Evolutionary conservation across 306 rosid species (phyloP).

Genomic region (Trifolium subterraneum): DNA sequence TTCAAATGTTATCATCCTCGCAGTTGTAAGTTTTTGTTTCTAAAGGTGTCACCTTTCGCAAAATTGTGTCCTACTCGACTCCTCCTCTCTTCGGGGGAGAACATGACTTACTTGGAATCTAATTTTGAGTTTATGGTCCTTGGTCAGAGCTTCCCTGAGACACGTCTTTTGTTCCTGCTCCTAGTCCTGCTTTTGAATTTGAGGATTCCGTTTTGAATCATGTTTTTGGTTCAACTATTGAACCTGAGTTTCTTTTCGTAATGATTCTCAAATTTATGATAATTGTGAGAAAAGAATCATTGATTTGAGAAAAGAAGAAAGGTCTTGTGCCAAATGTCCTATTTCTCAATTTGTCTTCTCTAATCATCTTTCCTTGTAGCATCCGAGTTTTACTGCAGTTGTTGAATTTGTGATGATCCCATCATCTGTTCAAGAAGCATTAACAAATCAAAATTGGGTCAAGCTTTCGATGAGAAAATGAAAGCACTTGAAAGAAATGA

Average conservation of each 20-base stretch:
- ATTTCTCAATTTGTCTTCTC: constrained; percentile 13
- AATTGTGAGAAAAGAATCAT: neutral
- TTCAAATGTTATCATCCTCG: too few relatives aligned
- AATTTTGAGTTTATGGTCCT: too few relatives aligned
- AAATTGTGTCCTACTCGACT: too few relatives aligned
- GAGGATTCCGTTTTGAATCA: too few relatives aligned
- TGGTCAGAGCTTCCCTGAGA: too few relatives aligned
- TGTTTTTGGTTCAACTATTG: too few relatives aligned
- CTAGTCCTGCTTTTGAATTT: too few relatives aligned
- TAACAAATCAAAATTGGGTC: neutral
- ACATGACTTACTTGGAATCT: too few relatives aligned
- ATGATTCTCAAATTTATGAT: neutral
- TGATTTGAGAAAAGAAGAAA: neutral
- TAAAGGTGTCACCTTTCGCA: too few relatives aligned
- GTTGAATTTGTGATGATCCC: neutral
- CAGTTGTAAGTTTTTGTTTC: too few relatives aligned
- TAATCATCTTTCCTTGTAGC: neutral
- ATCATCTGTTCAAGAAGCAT: neutral
- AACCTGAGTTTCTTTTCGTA: neutral
- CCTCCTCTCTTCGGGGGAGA: too few relatives aligned
- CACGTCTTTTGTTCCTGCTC: too few relatives aligned
- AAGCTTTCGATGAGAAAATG: neutral
- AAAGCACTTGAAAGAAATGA: neutral
- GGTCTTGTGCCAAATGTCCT: neutral
- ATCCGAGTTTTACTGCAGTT: neutral